Conservation (phyloP, 495 filamentous ascomycete genomes). For the Hypoxylon perforatum region DNA sequence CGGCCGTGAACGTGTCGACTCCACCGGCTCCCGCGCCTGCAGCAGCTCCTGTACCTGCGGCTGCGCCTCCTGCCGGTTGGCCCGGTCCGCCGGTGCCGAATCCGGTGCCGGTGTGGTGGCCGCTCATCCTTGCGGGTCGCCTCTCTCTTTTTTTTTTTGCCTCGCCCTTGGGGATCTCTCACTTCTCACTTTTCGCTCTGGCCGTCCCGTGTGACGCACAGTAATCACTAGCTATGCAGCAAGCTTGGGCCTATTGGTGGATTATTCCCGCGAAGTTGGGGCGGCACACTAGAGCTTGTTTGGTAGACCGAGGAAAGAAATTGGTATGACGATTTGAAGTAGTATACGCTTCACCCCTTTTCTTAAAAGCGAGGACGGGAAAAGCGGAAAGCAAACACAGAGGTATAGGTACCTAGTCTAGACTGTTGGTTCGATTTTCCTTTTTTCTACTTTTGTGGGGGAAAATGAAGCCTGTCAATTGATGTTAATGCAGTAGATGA, state of each 20-base stretch:
- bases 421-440: no score
- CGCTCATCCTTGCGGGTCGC: constrained; percentile 8
- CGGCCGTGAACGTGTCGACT: constrained; percentile 43
- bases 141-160: background rate
- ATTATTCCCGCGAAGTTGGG: background rate
- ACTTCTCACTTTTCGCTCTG: constrained; percentile 4
- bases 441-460: no score
- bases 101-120: constrained; percentile 2
- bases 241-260: background rate
- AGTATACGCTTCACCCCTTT: background rate
- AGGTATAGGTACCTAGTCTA: no score
- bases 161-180: no score
- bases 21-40: background rate
- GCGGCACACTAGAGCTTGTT: background rate
- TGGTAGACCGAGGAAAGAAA: background rate
- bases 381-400: no score
- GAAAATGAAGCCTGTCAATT: background rate
- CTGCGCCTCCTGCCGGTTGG: constrained; percentile 1
- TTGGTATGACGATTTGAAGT: background rate
- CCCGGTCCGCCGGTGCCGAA: constrained; percentile 13
- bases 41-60: background rate
- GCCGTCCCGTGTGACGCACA: background rate
- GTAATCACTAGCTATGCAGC: no score
- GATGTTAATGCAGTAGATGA: background rate
- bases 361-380: no score